Conservation (phyloP, 106 monocot genomes). For the Dioscorea alata region DNA sequence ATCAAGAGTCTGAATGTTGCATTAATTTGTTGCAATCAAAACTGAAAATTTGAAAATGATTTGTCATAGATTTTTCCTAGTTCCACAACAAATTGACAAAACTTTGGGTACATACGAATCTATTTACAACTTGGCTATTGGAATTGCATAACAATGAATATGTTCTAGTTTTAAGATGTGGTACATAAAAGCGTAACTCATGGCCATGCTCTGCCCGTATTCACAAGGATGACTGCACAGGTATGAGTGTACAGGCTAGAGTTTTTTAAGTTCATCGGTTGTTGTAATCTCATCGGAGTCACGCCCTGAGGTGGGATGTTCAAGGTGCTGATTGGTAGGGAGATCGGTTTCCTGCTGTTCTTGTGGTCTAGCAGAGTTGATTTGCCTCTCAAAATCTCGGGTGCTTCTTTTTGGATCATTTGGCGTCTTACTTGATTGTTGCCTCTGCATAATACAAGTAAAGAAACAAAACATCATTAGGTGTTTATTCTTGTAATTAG, state of each 20-base stretch:
- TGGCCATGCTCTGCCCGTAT: no score
- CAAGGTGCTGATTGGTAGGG: slow-evolving; percentile 4
- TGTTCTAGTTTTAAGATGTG: no score
- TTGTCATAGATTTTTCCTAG: no score
- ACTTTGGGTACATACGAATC: no score
- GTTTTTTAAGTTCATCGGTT: neutral
- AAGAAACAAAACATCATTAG: neutral
- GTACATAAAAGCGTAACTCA: no score
- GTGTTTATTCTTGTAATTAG: no score
- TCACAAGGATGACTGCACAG: no score
- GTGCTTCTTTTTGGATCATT: neutral
- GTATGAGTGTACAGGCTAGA: neutral
- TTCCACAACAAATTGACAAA: no score
- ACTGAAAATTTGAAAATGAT: no score
- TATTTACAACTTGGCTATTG: no score
- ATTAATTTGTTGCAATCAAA: no score
- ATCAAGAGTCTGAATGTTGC: neutral
- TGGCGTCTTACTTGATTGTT: slow-evolving; percentile 14
- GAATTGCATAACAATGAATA: no score
- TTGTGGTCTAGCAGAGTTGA: neutral
- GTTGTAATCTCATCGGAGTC: neutral
- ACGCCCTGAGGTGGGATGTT: neutral
- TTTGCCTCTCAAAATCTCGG: slow-evolving; percentile 14
- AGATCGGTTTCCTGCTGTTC: neutral
- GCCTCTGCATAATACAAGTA: slow-evolving; percentile 9